phyloP scores from a whole-genome alignment of 1,139 yeast genomes.

The Zygosaccharomyces pseudobailii region DNA sequence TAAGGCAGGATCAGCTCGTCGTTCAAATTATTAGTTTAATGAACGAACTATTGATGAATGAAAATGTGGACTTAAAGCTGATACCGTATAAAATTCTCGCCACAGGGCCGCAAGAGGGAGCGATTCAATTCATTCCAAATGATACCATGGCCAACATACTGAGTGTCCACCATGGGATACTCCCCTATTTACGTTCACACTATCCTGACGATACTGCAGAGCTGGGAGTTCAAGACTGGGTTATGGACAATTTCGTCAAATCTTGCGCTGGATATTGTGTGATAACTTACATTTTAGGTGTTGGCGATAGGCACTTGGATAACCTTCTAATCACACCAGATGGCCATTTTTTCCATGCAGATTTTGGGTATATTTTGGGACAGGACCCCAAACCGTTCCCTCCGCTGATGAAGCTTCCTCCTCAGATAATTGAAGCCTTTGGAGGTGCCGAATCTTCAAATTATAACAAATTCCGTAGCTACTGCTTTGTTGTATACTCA shows the following conservation, averaged over 20 bases:
- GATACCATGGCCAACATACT: constrained; percentile 82
- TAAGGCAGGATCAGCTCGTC: constrained; percentile 93
- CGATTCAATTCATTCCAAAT: constrained; percentile 88
- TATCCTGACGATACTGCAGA: constrained; percentile 57
- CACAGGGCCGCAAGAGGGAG: constrained; percentile 85
- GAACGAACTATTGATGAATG: constrained; percentile 85
- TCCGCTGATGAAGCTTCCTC: constrained; percentile 95
- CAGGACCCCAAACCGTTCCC: constrained; percentile 98
- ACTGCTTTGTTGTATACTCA: constrained; percentile 91
- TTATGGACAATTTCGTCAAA: constrained; percentile 90
- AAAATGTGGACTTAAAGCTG: constrained; percentile 79
- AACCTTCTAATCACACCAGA: constrained; percentile 69
- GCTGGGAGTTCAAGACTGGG: constrained; percentile 66
- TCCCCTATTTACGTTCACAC: constrained; percentile 63
- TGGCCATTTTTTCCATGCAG: constrained; percentile 93
- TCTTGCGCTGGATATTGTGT: constrained; percentile 99
- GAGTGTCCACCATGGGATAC: constrained; percentile 66
- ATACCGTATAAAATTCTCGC: constrained; percentile 91
- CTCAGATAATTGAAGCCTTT: constrained; percentile 96
- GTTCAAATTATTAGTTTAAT: constrained; percentile 86
- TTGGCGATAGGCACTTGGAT: constrained; percentile 95
- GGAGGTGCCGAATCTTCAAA: constrained; percentile 87
- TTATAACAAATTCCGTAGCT: constrained; percentile 79
- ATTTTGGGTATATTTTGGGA: constrained; percentile 93
- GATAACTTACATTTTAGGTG: constrained; percentile 88